These are phyloP conservation scores for Terfezia claveryi DNA, from an alignment of 495 filamentous ascomycete genomes.

Conservation along the genomic window DNA sequence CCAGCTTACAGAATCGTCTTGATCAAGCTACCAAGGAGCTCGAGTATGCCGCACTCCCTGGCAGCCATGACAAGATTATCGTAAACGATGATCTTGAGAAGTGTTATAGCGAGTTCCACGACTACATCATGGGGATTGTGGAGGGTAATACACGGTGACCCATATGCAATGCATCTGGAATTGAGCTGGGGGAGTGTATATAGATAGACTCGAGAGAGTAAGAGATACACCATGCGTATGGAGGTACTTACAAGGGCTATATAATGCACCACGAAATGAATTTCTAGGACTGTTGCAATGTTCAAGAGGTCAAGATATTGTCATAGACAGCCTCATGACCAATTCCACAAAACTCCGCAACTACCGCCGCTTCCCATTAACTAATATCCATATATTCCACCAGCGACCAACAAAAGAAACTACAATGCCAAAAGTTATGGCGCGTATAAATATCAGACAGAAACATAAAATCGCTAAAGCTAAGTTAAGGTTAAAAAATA, in stretches of 20 bases:
- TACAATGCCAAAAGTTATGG: not conserved
- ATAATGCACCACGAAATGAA: too few relatives aligned
- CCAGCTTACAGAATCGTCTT: conserved; percentile 49
- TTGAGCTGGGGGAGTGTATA: too few relatives aligned
- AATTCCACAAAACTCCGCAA: too few relatives aligned
- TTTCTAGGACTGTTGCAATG: too few relatives aligned
- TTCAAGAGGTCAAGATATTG: too few relatives aligned
- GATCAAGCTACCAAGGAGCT: conserved; percentile 63
- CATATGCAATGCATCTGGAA: too few relatives aligned
- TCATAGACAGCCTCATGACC: too few relatives aligned
- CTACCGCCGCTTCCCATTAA: too few relatives aligned
- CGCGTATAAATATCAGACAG: not conserved
- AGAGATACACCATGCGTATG: too few relatives aligned
- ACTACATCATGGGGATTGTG: conserved; percentile 29
- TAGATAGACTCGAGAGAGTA: too few relatives aligned
- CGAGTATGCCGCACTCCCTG: conserved; percentile 48
- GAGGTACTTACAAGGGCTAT: too few relatives aligned
- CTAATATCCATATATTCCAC: too few relatives aligned
- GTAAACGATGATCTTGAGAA: conserved; percentile 76
- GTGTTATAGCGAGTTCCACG: conserved; percentile 58
- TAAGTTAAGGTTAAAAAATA: not conserved
- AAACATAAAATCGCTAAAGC: not conserved
- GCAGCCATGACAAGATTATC: conserved; percentile 64
- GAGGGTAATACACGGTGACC: not conserved
- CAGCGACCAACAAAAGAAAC: not conserved